phyloP scores from a whole-genome alignment of 2,329 filamentous ascomycete species.

The Biscogniauxia mediterranea region DNA sequence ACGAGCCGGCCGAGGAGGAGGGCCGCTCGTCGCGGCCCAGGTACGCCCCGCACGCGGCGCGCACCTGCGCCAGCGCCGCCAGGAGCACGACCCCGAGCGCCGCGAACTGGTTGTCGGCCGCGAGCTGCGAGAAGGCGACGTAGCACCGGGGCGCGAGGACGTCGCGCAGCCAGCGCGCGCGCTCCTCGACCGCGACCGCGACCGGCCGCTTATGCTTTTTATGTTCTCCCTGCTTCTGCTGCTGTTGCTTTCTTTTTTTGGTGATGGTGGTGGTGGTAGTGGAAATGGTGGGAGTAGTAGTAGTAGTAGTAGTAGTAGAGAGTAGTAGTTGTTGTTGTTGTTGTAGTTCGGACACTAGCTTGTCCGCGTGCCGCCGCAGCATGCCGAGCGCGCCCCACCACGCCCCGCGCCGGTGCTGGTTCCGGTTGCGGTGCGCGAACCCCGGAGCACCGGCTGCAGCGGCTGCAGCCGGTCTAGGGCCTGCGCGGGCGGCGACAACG shows the following conservation, averaged over 20 bases:
- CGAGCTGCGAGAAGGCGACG: conserved; percentile 64
- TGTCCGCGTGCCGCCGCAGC: conserved; percentile 64
- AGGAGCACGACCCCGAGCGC: conserved; percentile 68
- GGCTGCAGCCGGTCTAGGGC: conserved; percentile 27
- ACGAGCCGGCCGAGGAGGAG: no score
- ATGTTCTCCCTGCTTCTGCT: no score
- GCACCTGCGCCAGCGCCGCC: conserved; percentile 59
- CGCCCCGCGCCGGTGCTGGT: conserved; percentile 77
- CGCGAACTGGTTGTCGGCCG: conserved; percentile 71
- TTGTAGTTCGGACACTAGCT: conserved; percentile 43
- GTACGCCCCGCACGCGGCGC: conserved; percentile 40
- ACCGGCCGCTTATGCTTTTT: no score
- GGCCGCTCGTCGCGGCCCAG: conserved; percentile 22
- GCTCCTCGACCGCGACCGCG: conserved; percentile 11
- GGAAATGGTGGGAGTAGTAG: no score
- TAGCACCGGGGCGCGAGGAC: conserved; percentile 42
- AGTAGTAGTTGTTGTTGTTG: no score
- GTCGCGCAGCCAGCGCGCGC: conserved; percentile 41
- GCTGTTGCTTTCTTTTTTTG: no score
- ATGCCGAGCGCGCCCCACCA: conserved; percentile 78
- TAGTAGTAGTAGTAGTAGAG: no score
- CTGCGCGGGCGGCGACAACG: conserved; percentile 12
- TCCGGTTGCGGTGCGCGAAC: conserved; percentile 83
- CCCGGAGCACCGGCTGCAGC: conserved; percentile 57
- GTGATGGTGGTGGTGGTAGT: no score